Conservation (phyloP, 2,329 filamentous ascomycete species). For the Thelonectria blattea region DNA sequence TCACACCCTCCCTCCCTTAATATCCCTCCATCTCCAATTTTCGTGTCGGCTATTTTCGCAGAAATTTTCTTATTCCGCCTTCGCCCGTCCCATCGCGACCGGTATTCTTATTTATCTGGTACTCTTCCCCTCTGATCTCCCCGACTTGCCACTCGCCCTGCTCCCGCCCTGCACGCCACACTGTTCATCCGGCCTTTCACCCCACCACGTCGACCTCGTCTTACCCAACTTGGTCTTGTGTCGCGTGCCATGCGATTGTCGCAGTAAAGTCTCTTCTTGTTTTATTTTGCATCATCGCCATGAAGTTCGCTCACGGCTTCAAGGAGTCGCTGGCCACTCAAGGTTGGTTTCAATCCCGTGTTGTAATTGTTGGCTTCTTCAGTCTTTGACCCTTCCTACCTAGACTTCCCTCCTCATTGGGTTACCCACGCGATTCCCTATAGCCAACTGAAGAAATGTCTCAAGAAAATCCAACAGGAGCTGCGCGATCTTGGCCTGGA, state of each 20-base stretch:
- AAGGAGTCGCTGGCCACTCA: conserved; percentile 71
- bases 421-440: conserved; percentile 82
- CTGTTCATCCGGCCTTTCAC: not conserved
- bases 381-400: not conserved
- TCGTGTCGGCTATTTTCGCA: not conserved
- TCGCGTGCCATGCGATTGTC: conserved; percentile 32
- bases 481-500: conserved; percentile 74
- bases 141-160: not conserved
- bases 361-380: not conserved
- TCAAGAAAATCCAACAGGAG: conserved; percentile 79
- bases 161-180: conserved; percentile 1
- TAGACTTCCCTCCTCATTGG: conserved; percentile 75
- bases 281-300: conserved; percentile 45
- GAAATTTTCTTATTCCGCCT: not conserved
- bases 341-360: conserved; percentile 41
- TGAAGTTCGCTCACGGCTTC: conserved; percentile 89
- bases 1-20: not conserved
- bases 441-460: conserved; percentile 84
- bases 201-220: conserved; percentile 8
- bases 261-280: conserved; percentile 16
- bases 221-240: conserved; percentile 10
- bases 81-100: not conserved
- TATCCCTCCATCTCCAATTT: not conserved
- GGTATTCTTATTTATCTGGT: not conserved
- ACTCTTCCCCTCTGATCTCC: not conserved